These are phyloP conservation scores for Cercospora sp. DNA, from an alignment of 2,329 filamentous ascomycete species.

Conservation along the genomic window DNA sequence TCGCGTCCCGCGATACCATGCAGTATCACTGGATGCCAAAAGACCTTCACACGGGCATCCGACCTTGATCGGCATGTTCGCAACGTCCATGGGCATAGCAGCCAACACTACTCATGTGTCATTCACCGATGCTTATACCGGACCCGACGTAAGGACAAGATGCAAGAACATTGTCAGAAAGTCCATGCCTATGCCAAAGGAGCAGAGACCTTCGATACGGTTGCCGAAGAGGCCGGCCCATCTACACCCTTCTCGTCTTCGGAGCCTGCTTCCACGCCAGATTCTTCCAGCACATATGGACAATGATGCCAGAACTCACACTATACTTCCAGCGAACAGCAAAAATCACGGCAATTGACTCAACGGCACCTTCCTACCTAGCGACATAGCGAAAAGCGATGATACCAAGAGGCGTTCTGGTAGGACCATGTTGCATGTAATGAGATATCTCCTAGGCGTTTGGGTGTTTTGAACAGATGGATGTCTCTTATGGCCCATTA, in stretches of 20 bases:
- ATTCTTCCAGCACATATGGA: background rate
- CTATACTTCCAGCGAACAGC: background rate
- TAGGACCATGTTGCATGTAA: background rate
- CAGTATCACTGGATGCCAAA: background rate
- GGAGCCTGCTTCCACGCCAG: background rate
- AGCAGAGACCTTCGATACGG: background rate
- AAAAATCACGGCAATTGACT: background rate
- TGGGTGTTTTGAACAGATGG: background rate
- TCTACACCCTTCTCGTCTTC: background rate
- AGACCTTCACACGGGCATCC: slow-evolving; percentile 4
- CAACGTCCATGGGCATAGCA: slow-evolving; percentile 1
- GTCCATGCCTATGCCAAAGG: slow-evolving; percentile 3
- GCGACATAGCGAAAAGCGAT: background rate
- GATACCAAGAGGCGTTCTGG: background rate
- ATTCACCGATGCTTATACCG: slow-evolving; percentile 5
- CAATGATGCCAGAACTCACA: background rate
- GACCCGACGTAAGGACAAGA: slow-evolving; percentile 11
- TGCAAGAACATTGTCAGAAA: slow-evolving; percentile 15
- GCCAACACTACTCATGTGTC: slow-evolving; percentile 1
- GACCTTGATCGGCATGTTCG: slow-evolving; percentile 7
- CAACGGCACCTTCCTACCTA: background rate
- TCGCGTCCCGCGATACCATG: background rate
- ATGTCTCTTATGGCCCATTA: background rate
- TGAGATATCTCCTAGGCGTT: background rate
- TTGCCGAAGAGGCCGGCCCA: background rate